Evolutionary conservation across 2,329 filamentous ascomycete species (phyloP).

Genomic region (Drechslerella dactyloides): DNA sequence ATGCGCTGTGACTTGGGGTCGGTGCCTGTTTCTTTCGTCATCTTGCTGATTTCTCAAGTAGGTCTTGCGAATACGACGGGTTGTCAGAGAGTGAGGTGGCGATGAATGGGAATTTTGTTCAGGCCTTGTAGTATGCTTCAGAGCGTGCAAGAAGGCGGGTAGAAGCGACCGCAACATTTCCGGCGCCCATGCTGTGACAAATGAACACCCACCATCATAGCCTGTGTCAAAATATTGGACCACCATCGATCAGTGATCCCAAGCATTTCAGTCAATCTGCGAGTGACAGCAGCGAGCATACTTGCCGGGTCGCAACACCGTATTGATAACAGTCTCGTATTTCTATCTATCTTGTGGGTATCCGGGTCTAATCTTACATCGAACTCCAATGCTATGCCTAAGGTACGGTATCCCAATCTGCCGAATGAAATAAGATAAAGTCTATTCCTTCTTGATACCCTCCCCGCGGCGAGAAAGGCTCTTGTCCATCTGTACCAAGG

Average conservation of each 20-base stretch:
- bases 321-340: too few relatives aligned
- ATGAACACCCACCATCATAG: too few relatives aligned
- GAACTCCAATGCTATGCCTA: neutral
- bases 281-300: neutral
- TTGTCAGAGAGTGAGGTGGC: neutral
- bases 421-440: too few relatives aligned
- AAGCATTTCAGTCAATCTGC: too few relatives aligned
- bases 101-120: too few relatives aligned
- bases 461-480: conserved; percentile 4
- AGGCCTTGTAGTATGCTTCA: too few relatives aligned
- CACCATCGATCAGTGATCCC: too few relatives aligned
- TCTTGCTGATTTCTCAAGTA: neutral
- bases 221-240: too few relatives aligned
- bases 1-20: conserved; percentile 14
- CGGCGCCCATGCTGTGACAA: too few relatives aligned
- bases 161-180: too few relatives aligned
- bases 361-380: neutral
- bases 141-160: too few relatives aligned
- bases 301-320: neutral
- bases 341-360: too few relatives aligned
- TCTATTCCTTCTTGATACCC: neutral
- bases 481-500: conserved; percentile 25
- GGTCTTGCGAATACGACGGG: neutral
- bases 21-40: neutral
- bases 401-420: neutral